Conservation (phyloP, 805 yeast genomes). For the Yarrowia osloensis region DNA sequence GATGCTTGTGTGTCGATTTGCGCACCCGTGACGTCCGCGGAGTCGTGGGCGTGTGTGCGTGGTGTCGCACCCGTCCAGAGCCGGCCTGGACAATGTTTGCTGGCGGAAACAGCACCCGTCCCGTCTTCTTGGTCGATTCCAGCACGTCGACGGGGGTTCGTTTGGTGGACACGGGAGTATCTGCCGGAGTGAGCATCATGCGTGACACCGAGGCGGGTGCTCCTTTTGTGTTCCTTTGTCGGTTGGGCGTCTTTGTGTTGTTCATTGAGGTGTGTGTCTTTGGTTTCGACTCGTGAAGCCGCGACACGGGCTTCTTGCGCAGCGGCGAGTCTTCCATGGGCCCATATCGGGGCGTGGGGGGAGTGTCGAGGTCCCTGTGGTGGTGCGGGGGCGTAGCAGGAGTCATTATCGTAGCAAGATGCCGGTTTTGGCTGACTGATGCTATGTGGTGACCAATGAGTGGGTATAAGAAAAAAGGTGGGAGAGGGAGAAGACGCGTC, state of each 20-base stretch:
- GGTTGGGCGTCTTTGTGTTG: neutral
- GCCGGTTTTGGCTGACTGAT: neutral
- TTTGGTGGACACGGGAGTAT: constrained; percentile 7
- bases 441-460: constrained; percentile 28
- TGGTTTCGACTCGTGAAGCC: neutral
- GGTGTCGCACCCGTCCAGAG: constrained; percentile 7
- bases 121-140: constrained; percentile 18
- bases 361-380: constrained; percentile 18
- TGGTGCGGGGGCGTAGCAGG: constrained; percentile 26
- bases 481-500: constrained; percentile 3
- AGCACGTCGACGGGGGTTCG: constrained; percentile 16
- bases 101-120: constrained; percentile 16
- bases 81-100: constrained; percentile 19
- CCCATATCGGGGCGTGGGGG: constrained; percentile 26
- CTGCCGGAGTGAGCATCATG: constrained; percentile 15
- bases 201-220: neutral
- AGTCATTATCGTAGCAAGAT: neutral
- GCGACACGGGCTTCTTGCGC: neutral
- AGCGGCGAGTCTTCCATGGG: constrained; percentile 27
- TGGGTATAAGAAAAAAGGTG: constrained; percentile 13
- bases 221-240: neutral
- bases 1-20: neutral
- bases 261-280: neutral
- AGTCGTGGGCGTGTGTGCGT: neutral
- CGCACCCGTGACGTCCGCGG: constrained; percentile 22